Base-by-base conservation (phyloP, 1,284 basidiomycete species). In the Pascua guehoae region DNA sequence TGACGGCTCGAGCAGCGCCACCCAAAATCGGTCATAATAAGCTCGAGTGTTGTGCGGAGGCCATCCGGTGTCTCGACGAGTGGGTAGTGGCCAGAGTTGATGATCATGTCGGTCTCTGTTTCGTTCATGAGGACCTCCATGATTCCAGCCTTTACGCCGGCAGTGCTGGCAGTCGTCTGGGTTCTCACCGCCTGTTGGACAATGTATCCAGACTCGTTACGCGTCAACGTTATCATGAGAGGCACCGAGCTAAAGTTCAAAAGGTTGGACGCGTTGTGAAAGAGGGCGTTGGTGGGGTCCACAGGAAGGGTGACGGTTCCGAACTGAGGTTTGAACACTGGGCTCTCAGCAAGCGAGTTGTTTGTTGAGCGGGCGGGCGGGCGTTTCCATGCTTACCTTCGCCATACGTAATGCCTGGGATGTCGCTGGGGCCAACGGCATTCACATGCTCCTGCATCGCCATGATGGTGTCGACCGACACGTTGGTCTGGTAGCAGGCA, bases 221-320 rank as follows among this genome's bases (percentile, higher is more conserved):
- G 70, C 16, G 87, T 86, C 14, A 82, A 86, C 1, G 87, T 84
- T 42, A 91, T 70, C 40, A 91, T 74, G 46, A 91, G 63, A 2
- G 86, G 82, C 70, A 67, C 15, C 83, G 83, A 32, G 72, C 85
- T 85, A 1, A 82, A 68, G 8, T 79, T 74, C 2, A 82, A 82
- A 4, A 87, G 85, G 17, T 86, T 78, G 10, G 84, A 79, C n/a
- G 80, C 79, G 5, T 82, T 84, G 64, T 86, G 82, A 61, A 88
- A 79, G 12, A 87, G 83, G 0, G 84, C 82, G 12, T 85, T 82
- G 49, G 88, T 83, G 32, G 86, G 86, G 47, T 74, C 72, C 32
- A 48, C 36, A 0, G 70, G 69, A 12, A 76, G 46, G 0, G 70
- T 66, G 2, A 54, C 24, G 38, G 66, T 68, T 15, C 53, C 47